Conservation (phyloP, 768 basidiomycete genomes). For the Podaxis pistillaris region DNA sequence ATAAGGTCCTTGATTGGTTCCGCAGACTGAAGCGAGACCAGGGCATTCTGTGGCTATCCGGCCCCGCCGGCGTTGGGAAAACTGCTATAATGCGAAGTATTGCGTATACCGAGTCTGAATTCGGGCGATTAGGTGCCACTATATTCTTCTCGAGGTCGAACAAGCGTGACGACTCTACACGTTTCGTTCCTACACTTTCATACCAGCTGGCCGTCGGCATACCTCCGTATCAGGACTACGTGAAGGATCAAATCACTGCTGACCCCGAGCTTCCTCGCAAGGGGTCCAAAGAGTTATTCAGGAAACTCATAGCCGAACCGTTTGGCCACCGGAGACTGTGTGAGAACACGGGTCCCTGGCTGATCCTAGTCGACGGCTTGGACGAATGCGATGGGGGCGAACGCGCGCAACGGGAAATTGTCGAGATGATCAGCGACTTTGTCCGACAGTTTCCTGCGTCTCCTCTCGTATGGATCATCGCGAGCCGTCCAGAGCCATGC, state of each 20-base stretch:
- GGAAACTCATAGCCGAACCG: neutral
- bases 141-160: neutral
- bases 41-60: conserved; percentile 3
- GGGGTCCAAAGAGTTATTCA: neutral
- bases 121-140: neutral
- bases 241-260: neutral
- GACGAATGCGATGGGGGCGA: conserved; percentile 2
- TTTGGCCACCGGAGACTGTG: neutral
- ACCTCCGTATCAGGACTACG: neutral
- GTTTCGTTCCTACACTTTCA: neutral
- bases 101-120: neutral
- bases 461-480: conserved; percentile 7
- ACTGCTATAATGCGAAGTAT: conserved; percentile 1
- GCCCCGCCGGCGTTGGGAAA: conserved; percentile 11
- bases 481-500: neutral
- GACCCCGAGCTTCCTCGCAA: neutral
- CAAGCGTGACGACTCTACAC: neutral
- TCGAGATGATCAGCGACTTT: conserved; percentile 4
- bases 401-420: neutral
- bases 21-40: neutral
- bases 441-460: neutral
- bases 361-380: conserved; percentile 9
- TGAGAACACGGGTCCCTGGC: neutral
- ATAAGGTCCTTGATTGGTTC: neutral
- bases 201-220: neutral